Evolutionary conservation across 495 filamentous ascomycete genomes (phyloP).

Genomic region (Hypoxylon lienhwacheense): DNA sequence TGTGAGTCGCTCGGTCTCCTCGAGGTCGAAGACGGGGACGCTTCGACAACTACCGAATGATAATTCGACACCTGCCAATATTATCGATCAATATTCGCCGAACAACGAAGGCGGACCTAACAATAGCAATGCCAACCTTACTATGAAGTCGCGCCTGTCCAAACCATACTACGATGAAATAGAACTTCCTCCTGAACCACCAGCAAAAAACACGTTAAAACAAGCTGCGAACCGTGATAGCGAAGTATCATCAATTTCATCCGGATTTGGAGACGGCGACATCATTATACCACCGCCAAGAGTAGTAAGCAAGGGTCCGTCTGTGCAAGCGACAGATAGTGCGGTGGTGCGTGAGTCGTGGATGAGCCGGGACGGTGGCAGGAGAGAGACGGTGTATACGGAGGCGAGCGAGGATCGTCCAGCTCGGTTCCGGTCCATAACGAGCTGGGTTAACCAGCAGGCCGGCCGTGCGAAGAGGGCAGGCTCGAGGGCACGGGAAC

Average conservation of each 20-base stretch:
- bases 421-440: conserved; percentile 58
- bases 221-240: conserved; percentile 41
- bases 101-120: conserved; percentile 4
- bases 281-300: conserved; percentile 45
- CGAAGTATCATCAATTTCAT: conserved; percentile 55
- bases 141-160: conserved; percentile 37
- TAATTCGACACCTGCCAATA: conserved; percentile 4
- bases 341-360: conserved; percentile 44
- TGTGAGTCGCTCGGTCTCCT: conserved; percentile 7
- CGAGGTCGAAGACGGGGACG: conserved; percentile 18
- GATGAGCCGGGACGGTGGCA: conserved; percentile 35
- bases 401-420: conserved; percentile 51
- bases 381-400: conserved; percentile 52
- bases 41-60: conserved; percentile 6
- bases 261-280: conserved; percentile 57
- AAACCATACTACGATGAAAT: conserved; percentile 44
- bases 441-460: conserved; percentile 66
- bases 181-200: conserved; percentile 41
- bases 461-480: conserved; percentile 44
- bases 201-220: conserved; percentile 38
- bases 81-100: conserved; percentile 10
- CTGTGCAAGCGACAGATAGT: conserved; percentile 4
- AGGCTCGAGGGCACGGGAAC: conserved; percentile 33
- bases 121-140: conserved; percentile 26
- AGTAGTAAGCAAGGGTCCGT: conserved; percentile 9